phyloP scores from a whole-genome alignment of 192 early-diverging fungal species.

The Backusella mclennaniae region DNA sequence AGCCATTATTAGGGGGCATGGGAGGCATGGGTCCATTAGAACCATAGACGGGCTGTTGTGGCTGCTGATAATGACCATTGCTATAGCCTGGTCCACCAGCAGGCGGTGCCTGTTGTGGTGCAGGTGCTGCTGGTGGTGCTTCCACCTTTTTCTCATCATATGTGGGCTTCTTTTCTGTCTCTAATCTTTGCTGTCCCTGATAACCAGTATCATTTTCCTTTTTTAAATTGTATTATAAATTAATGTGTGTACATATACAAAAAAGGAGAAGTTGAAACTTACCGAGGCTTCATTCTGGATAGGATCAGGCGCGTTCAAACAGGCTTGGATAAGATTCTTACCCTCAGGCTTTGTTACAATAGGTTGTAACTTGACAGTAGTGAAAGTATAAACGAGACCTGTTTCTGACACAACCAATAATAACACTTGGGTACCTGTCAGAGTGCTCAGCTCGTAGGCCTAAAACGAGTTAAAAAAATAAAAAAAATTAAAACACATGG shows the following conservation, averaged over 20 bases:
- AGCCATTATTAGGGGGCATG: slow-evolving; percentile 7
- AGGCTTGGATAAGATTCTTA: slow-evolving; percentile 89
- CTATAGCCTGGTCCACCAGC: background rate
- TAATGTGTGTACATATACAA: background rate
- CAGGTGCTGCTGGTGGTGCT: background rate
- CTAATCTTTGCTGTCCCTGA: background rate
- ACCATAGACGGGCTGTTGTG: background rate
- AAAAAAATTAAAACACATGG: background rate
- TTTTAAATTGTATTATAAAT: background rate
- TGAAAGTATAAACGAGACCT: slow-evolving; percentile 92
- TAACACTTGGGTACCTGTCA: slow-evolving; percentile 95
- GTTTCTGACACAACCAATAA: slow-evolving; percentile 93
- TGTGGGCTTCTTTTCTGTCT: background rate
- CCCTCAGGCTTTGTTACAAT: slow-evolving; percentile 89
- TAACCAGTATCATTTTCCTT: slow-evolving; percentile 10
- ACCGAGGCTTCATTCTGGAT: slow-evolving; percentile 1
- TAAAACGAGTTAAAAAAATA: slow-evolving; percentile 16
- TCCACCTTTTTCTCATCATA: slow-evolving; percentile 22
- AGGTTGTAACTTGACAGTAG: slow-evolving; percentile 90
- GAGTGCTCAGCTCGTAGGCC: slow-evolving; percentile 89
- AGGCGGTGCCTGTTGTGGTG: background rate
- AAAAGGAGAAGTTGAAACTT: background rate
- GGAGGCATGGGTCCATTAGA: slow-evolving; percentile 6
- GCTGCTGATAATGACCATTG: slow-evolving; percentile 5
- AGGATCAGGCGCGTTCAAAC: slow-evolving; percentile 81